These are phyloP conservation scores for Kentomonas sorsogonicus DNA, from an alignment of 208 protist species.

Conservation along the genomic window DNA sequence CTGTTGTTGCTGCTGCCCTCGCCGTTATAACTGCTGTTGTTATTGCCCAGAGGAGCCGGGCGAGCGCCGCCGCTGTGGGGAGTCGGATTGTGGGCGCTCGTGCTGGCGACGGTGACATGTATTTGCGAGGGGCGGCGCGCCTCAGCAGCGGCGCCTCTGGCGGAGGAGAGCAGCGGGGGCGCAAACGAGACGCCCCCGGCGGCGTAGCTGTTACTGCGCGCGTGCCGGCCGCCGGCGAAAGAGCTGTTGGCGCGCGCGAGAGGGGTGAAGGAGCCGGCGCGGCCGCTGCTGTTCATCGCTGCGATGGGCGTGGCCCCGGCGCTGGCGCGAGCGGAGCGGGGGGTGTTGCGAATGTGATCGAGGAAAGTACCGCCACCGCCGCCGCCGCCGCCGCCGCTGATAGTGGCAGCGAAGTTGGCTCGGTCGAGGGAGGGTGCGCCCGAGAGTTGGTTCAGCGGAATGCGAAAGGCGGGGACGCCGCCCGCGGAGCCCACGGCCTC, in stretches of 20 bases:
- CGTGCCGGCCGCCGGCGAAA: not conserved
- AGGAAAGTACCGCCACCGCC: conserved; percentile 11
- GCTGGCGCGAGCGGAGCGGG: conserved; percentile 9
- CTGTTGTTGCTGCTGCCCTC: too few species aligned
- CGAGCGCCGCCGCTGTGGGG: too few species aligned
- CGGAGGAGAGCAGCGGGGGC: too few species aligned
- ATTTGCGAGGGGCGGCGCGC: too few species aligned
- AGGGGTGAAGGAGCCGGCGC: not conserved
- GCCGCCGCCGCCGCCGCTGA: conserved; percentile 1
- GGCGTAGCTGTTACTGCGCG: not conserved
- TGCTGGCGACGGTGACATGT: too few species aligned
- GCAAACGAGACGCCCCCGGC: too few species aligned
- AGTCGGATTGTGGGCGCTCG: too few species aligned
- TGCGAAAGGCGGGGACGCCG: not conserved
- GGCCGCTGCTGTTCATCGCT: not conserved
- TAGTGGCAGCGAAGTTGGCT: conserved; percentile 5
- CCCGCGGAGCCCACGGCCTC: not conserved
- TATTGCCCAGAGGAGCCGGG: too few species aligned
- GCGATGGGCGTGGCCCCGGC: conserved; percentile 1
- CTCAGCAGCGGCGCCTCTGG: too few species aligned
- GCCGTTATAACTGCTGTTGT: too few species aligned
- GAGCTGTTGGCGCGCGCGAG: not conserved
- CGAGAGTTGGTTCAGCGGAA: not conserved
- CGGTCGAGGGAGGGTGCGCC: too few species aligned
- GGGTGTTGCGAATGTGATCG: conserved; percentile 17